Evolutionary conservation across 1,284 basidiomycete genomes (phyloP).

Genomic region (Puccinia hordei): DNA sequence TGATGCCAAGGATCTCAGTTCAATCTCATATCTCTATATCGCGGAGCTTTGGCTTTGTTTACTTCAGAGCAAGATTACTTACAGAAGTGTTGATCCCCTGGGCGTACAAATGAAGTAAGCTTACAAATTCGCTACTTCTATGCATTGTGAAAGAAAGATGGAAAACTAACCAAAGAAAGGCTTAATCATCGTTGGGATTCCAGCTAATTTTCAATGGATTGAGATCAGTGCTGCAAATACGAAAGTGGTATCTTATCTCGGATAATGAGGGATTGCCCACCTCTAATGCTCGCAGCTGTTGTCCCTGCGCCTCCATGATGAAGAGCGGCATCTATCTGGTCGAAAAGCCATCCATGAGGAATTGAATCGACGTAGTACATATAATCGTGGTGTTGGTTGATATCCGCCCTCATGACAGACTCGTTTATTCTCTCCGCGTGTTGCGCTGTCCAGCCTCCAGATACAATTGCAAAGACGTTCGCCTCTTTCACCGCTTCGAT

Average conservation of each 20-base stretch:
- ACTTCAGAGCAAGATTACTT: neutral
- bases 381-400: slow-evolving; percentile 69
- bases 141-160: neutral
- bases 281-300: slow-evolving; percentile 85
- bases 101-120: neutral
- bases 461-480: slow-evolving; percentile 71
- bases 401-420: slow-evolving; percentile 53
- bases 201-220: slow-evolving; percentile 67
- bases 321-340: slow-evolving; percentile 86
- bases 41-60: neutral
- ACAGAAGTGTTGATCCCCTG: slow-evolving; percentile 48
- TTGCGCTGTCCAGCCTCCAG: slow-evolving; percentile 96
- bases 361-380: slow-evolving; percentile 83
- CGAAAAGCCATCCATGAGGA: slow-evolving; percentile 96
- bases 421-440: slow-evolving; percentile 62
- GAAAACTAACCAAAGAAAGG: slow-evolving; percentile 89
- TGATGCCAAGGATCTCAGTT: slow-evolving; percentile 48
- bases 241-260: neutral
- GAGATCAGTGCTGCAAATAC: neutral
- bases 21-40: slow-evolving; percentile 32
- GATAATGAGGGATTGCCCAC: slow-evolving; percentile 61
- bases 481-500: slow-evolving; percentile 74
- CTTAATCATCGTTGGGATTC: slow-evolving; percentile 90
- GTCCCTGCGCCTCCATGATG: slow-evolving; percentile 92
- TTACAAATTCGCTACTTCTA: slow-evolving; percentile 62